Base-by-base conservation (phyloP, 192 early-diverging fungal species). In the Helicostylum pulchrum region DNA sequence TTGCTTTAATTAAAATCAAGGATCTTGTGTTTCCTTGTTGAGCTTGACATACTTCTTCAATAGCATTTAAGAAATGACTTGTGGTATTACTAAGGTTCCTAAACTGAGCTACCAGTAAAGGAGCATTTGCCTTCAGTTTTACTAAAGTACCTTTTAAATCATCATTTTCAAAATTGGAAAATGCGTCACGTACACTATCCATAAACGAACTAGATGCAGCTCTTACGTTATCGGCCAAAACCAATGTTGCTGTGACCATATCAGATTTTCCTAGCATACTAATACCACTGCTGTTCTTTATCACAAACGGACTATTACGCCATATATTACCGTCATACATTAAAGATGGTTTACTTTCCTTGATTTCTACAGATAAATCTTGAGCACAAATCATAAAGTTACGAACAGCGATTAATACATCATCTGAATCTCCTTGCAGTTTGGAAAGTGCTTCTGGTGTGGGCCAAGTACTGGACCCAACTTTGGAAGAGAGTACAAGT, bases 401-500 rank as follows among this genome's bases (percentile, higher is more conserved):
- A 10, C 84, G 80, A 43, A 92, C 83, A 4, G 83, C 70, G 11
- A 79, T 67, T 42, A 92, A 70, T 2, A 92, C 80, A 50, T 88
- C 88, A 23, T 76, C 81, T 11, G 83, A 78, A 47, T 83, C 80
- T 9, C 65, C 56, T 36, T 86, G 79, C 70, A 92, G 83, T 0
- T 82, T 84, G n/a, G 73, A 62, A 20, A 83, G 75, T 7, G 89
- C 78, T 61, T 92, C 89, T 0, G 90, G 88, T 11, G 87, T 82
- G 36, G 92, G 88, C 89, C 89, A 93, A n/a, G 85, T 69, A 10
- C 82, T 78, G 10, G 70, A 67, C 1, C 49, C 88, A 0, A 86
- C 75, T 63, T 92, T 90, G 14, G 90, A 80, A 20, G 88, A 81
- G 20, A 93, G 73, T 19, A 86, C 77, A 56, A 94, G 71, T 30